Evolutionary conservation across 495 filamentous ascomycete genomes (phyloP).

Genomic region (Tuber borchii): DNA sequence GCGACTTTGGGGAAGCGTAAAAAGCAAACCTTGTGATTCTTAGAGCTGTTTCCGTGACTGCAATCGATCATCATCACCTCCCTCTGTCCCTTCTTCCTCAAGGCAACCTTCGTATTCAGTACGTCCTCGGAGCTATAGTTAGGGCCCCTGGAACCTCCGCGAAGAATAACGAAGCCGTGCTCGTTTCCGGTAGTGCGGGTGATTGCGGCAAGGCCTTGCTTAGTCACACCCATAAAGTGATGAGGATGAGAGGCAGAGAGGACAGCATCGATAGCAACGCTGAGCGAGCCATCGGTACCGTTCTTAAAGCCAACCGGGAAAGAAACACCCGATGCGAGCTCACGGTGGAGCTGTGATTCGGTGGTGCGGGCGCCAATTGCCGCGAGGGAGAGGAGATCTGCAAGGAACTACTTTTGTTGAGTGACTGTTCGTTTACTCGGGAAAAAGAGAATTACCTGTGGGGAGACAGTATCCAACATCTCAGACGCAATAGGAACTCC

Average conservation of each 20-base stretch:
- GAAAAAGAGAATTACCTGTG: conserved; percentile 47
- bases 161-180: conserved; percentile 92
- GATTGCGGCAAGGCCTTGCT: conserved; percentile 92
- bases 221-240: conserved; percentile 99
- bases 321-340: conserved; percentile 90
- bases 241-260: conserved; percentile 84
- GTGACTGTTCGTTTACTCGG: conserved; percentile 3
- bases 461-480: conserved; percentile 99
- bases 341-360: conserved; percentile 89
- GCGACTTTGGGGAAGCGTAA: not conserved
- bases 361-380: conserved; percentile 97
- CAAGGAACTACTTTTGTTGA: conserved; percentile 59
- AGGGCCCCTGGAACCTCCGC: conserved; percentile 85
- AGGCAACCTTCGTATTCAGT: conserved; percentile 64
- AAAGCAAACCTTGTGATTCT: conserved; percentile 49
- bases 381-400: conserved; percentile 89
- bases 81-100: conserved; percentile 78
- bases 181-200: conserved; percentile 88
- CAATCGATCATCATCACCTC: conserved; percentile 96
- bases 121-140: conserved; percentile 89
- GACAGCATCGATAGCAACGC: conserved; percentile 94
- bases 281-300: conserved; percentile 89
- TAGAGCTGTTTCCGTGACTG: conserved; percentile 68
- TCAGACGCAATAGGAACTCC: conserved; percentile 93
- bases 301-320: conserved; percentile 99